Conservation (phyloP, 2,329 filamentous ascomycete species). For the Cladosporium halotolerans region DNA sequence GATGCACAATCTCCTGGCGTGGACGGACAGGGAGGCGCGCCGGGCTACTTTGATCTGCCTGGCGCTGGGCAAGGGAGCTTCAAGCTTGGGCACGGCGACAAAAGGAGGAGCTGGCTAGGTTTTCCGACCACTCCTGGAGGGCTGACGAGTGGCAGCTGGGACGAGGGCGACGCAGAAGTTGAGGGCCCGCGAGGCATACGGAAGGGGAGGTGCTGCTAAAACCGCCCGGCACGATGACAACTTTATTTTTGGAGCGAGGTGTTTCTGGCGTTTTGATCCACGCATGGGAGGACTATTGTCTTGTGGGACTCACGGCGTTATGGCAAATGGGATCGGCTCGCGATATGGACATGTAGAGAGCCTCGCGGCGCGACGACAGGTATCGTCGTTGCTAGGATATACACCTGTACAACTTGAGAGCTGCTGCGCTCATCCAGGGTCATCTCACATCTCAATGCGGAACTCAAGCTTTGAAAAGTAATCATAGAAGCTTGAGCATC, state of each 20-base stretch:
- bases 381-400: background rate
- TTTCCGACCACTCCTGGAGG: conserved; percentile 46
- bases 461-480: no score
- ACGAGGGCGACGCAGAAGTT: conserved; percentile 20
- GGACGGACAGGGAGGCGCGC: conserved; percentile 27
- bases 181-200: conserved; percentile 18
- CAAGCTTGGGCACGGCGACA: conserved; percentile 52
- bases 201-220: conserved; percentile 25
- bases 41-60: conserved; percentile 44
- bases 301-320: no score
- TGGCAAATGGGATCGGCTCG: no score
- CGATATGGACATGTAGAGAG: background rate
- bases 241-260: background rate
- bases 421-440: no score
- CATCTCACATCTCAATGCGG: no score
- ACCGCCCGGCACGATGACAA: background rate
- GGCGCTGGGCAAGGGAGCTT: conserved; percentile 52
- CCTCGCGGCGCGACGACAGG: background rate
- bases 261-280: background rate
- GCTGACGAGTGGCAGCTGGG: conserved; percentile 21
- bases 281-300: no score
- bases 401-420: no score
- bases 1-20: conserved; percentile 40
- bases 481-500: no score
- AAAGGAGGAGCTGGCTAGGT: conserved; percentile 61